Conservation (phyloP, 2,329 filamentous ascomycete genomes). For the Clonostachys sp. region DNA sequence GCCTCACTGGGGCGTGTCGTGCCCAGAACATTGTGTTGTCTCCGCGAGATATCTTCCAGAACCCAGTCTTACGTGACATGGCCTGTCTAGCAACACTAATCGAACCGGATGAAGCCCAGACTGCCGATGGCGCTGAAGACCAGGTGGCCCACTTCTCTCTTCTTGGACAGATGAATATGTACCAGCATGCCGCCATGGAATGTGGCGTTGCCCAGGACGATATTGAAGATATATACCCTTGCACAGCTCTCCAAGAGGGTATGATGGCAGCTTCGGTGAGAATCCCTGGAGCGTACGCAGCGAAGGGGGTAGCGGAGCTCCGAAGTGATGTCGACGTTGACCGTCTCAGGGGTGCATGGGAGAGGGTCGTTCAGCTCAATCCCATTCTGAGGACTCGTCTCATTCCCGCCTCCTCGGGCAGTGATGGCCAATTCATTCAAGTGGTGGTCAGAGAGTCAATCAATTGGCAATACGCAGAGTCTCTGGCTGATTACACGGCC, state of each 20-base stretch:
- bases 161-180: not conserved
- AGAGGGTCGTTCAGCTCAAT: conserved; percentile 3
- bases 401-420: conserved; percentile 6
- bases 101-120: not conserved
- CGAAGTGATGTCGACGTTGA: conserved; percentile 1
- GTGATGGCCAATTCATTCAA: conserved; percentile 21
- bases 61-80: conserved; percentile 3
- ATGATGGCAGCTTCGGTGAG: conserved; percentile 11
- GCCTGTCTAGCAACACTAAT: conserved; percentile 1
- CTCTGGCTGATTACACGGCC: not conserved
- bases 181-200: conserved; percentile 11
- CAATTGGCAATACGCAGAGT: not conserved
- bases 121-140: conserved; percentile 1
- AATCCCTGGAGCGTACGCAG: conserved; percentile 10
- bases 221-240: conserved; percentile 4
- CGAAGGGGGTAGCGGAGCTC: conserved; percentile 9
- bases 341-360: conserved; percentile 10
- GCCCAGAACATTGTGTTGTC: not conserved
- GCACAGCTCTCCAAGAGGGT: conserved; percentile 11
- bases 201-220: conserved; percentile 15
- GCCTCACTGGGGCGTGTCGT: conserved; percentile 3
- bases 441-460: conserved; percentile 5
- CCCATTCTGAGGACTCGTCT: conserved; percentile 10
- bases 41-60: conserved; percentile 3
- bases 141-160: conserved; percentile 5